These are phyloP conservation scores for Closterium sp. DNA, from an alignment of 139 green algal genomes.

Conservation along the genomic window DNA sequence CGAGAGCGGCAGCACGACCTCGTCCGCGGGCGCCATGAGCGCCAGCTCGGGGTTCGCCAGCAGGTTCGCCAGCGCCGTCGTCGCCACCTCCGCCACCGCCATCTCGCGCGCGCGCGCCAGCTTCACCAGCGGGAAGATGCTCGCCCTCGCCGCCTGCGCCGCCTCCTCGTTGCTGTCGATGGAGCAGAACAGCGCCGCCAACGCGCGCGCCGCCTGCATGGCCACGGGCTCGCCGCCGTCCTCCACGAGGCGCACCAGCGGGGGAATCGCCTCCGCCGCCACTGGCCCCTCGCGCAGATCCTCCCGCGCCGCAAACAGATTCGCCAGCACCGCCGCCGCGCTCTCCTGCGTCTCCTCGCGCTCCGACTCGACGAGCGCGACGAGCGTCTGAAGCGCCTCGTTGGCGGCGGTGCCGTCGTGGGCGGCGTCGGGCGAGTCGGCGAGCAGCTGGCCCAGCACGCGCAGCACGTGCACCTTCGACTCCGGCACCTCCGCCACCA, in stretches of 20 bases:
- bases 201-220: conserved; percentile 39
- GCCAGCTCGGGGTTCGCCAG: conserved; percentile 40
- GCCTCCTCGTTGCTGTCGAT: conserved; percentile 37
- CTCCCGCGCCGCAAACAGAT: conserved; percentile 40
- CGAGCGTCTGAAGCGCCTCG: conserved; percentile 37
- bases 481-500: conserved; percentile 34
- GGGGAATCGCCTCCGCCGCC: conserved; percentile 27
- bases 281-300: conserved; percentile 28
- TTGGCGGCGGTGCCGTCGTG: conserved; percentile 25
- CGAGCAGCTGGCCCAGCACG: conserved; percentile 41
- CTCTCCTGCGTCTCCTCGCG: conserved; percentile 39
- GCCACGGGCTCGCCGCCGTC: conserved; percentile 23
- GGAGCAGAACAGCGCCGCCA: conserved; percentile 39
- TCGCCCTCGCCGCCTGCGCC: conserved; percentile 20
- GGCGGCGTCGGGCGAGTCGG: conserved; percentile 24
- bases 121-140: conserved; percentile 43
- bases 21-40: conserved; percentile 25
- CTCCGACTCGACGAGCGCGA: conserved; percentile 25
- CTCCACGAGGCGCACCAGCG: conserved; percentile 31
- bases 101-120: conserved; percentile 32
- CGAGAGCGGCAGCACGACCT: conserved; percentile 36
- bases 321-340: conserved; percentile 34
- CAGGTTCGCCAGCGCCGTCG: conserved; percentile 39
- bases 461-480: conserved; percentile 39
- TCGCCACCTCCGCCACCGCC: conserved; percentile 34